These are phyloP conservation scores for Venturia aucupariae DNA, from an alignment of 2,329 filamentous ascomycete genomes.

Conservation along the genomic window DNA sequence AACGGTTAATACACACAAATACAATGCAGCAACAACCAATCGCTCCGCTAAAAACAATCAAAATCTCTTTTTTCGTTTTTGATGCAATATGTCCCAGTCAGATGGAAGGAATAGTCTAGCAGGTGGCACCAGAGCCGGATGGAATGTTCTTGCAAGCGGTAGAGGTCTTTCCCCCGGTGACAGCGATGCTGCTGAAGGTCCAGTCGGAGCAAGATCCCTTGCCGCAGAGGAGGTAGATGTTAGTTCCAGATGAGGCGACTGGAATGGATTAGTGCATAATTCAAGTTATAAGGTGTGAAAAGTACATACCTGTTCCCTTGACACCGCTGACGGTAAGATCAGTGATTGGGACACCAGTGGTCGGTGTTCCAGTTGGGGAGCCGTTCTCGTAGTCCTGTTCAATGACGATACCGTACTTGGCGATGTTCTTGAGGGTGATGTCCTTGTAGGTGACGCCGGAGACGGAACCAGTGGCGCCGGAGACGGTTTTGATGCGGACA, in stretches of 20 bases:
- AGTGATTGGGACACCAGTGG: conserved; percentile 39
- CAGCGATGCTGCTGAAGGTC: conserved; percentile 40
- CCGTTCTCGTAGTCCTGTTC: conserved; percentile 46
- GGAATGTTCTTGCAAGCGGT: conserved; percentile 8
- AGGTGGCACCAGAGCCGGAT: background rate
- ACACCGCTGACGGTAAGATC: conserved; percentile 33
- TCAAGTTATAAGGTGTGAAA: background rate
- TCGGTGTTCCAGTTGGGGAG: conserved; percentile 34
- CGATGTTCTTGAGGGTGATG: conserved; percentile 36
- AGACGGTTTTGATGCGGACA: conserved; percentile 50
- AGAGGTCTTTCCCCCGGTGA: conserved; percentile 42
- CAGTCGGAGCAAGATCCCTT: conserved; percentile 43
- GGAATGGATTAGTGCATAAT: background rate
- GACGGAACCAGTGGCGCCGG: conserved; percentile 43
- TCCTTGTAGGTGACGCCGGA: conserved; percentile 38
- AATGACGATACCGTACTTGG: conserved; percentile 43
- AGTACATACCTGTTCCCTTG: conserved; percentile 27
- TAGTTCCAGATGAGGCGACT: conserved; percentile 28
- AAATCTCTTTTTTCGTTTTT: background rate
- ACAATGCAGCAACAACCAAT: background rate
- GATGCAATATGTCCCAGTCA: background rate
- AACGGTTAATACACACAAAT: background rate
- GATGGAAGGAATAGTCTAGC: background rate
- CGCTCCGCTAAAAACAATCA: background rate
- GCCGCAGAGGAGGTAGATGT: conserved; percentile 47